A percentile compares a stretch with the other conserved stretches of the same genome.
These are phyloP conservation scores for Leishmania tarentolae DNA, from an alignment of 208 protist genomes.

Conservation along the genomic window DNA sequence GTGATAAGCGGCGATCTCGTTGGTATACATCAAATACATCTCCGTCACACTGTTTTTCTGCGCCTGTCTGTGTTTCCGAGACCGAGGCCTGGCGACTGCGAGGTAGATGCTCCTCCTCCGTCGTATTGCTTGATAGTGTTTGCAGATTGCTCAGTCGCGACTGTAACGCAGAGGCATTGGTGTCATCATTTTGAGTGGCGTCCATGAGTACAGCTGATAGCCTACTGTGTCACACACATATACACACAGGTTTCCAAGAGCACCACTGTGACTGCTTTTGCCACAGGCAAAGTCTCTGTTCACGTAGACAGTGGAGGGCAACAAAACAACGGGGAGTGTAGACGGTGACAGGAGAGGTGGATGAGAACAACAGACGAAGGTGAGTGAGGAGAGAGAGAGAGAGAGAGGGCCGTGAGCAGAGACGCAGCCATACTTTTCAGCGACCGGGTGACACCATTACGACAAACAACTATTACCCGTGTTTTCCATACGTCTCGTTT, in stretches of 20 bases:
- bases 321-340: not conserved
- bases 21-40: not conserved
- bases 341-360: no score
- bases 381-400: no score
- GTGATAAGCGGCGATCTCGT: not conserved
- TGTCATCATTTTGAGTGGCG: not conserved
- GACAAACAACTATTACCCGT: not conserved
- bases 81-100: not conserved
- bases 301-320: not conserved
- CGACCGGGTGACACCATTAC: not conserved
- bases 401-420: not conserved
- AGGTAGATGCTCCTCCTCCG: not conserved
- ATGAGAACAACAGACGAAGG: no score
- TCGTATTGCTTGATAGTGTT: not conserved
- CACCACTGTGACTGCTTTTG: not conserved
- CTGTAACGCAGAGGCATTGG: not conserved
- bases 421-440: not conserved
- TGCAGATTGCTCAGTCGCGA: conserved; percentile 9
- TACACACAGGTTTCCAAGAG: not conserved
- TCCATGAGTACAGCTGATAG: not conserved
- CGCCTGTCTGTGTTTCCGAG: not conserved
- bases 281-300: not conserved
- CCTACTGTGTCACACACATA: not conserved
- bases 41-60: not conserved
- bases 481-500: not conserved